Percentiles rank a stretch among this genome's conserved stretches.
Conservation (phyloP, 495 filamentous ascomycete species). For the Aspergillus egyptiacus region DNA sequence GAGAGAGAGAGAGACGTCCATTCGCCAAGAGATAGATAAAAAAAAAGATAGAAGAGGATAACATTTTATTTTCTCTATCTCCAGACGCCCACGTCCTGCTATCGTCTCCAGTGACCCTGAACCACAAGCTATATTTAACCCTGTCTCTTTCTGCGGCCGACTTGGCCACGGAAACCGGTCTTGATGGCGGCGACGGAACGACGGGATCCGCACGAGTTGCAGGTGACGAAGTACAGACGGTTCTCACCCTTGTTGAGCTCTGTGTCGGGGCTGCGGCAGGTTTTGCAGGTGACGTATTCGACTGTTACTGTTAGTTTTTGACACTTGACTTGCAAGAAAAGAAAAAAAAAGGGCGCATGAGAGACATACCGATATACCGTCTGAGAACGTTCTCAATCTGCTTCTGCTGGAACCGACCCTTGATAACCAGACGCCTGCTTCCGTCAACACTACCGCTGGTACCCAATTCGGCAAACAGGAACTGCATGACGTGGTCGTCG, state of each 20-base stretch:
- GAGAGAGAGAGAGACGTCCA: slow-evolving; percentile 3
- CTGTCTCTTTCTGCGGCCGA: slow-evolving; percentile 81
- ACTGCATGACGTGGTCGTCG: slow-evolving; percentile 94
- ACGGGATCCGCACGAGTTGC: slow-evolving; percentile 83
- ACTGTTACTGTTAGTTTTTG: slow-evolving; percentile 42
- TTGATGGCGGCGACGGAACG: slow-evolving; percentile 96
- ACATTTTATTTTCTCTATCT: slow-evolving; percentile 1
- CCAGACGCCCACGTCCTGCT: slow-evolving; percentile 10
- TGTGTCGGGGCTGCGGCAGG: slow-evolving; percentile 88
- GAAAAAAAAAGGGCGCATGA: neutral
- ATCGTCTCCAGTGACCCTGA: slow-evolving; percentile 11
- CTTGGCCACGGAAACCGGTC: slow-evolving; percentile 97
- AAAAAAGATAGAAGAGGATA: neutral
- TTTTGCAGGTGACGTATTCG: slow-evolving; percentile 99
- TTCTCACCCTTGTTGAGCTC: slow-evolving; percentile 98
- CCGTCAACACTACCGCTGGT: slow-evolving; percentile 93
- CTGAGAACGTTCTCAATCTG: slow-evolving; percentile 93
- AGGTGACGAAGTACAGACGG: slow-evolving; percentile 79
- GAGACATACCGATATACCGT: slow-evolving; percentile 79
- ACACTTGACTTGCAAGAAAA: neutral
- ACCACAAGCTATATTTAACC: slow-evolving; percentile 27
- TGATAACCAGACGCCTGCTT: slow-evolving; percentile 88
- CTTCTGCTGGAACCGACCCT: slow-evolving; percentile 97
- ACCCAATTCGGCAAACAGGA: slow-evolving; percentile 96
- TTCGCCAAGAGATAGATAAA: slow-evolving; percentile 16